Conservation (phyloP, 805 yeast species). For the Candida insectorum region DNA sequence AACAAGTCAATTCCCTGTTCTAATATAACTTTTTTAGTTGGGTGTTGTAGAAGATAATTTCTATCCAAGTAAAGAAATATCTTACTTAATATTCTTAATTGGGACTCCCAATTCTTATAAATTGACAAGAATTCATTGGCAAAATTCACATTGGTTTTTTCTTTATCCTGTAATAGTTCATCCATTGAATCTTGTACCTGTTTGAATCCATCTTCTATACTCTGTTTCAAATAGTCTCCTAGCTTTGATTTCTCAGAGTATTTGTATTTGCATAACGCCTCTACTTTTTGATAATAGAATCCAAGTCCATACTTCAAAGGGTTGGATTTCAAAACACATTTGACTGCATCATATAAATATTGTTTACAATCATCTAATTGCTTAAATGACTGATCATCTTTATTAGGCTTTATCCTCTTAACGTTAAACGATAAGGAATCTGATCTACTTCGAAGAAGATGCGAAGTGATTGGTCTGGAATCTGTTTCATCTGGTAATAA, state of each 20-base stretch:
- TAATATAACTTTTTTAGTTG: slow-evolving; percentile 22
- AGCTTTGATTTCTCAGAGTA: slow-evolving; percentile 32
- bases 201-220: slow-evolving; percentile 16
- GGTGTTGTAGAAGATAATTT: slow-evolving; percentile 30
- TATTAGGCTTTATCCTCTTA: slow-evolving; percentile 19
- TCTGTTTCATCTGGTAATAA: neutral
- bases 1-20: slow-evolving; percentile 23
- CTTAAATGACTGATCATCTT: slow-evolving; percentile 10
- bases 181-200: slow-evolving; percentile 10
- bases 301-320: slow-evolving; percentile 18
- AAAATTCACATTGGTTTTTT: slow-evolving; percentile 1
- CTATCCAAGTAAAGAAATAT: slow-evolving; percentile 35
- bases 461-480: slow-evolving; percentile 11
- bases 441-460: slow-evolving; percentile 13
- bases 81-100: slow-evolving; percentile 21
- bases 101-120: slow-evolving; percentile 22
- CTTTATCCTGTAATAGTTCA: slow-evolving; percentile 3
- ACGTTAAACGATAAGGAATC: slow-evolving; percentile 6
- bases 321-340: slow-evolving; percentile 15
- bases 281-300: slow-evolving; percentile 25
- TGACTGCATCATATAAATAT: slow-evolving; percentile 14
- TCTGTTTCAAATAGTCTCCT: slow-evolving; percentile 15
- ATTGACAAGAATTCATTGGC: slow-evolving; percentile 11
- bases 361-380: slow-evolving; percentile 12
- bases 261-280: slow-evolving; percentile 28